Evolutionary conservation across 306 rosid species (phyloP).

Genomic region (Ceratonia siliqua): DNA sequence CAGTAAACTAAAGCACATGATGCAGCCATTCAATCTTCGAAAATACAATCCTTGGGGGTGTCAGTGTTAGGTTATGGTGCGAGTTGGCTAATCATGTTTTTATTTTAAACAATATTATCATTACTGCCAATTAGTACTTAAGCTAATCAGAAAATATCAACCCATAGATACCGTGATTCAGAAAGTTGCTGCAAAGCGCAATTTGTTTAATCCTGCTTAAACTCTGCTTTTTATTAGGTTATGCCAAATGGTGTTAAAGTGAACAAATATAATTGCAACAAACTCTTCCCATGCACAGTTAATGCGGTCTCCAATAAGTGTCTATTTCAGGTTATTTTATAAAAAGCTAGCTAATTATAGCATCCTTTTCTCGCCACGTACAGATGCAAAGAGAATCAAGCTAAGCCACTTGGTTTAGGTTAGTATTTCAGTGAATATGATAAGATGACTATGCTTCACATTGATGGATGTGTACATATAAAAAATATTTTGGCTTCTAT

Average conservation of each 20-base stretch:
- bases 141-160: constrained; percentile 20
- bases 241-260: constrained; percentile 8
- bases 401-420: constrained; percentile 10
- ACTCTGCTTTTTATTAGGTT: background rate
- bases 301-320: constrained; percentile 13
- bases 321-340: background rate
- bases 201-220: constrained; percentile 30
- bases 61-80: constrained; percentile 7
- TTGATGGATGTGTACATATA: background rate
- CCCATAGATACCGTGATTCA: constrained; percentile 31
- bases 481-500: background rate
- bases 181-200: constrained; percentile 30
- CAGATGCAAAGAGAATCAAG: background rate
- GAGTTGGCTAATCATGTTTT: constrained; percentile 5
- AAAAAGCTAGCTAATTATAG: background rate
- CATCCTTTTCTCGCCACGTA: constrained; percentile 19
- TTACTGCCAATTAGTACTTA: constrained; percentile 22
- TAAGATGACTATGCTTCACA: background rate
- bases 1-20: no score
- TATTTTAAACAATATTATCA: constrained; percentile 23
- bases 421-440: background rate
- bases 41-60: background rate
- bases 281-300: background rate
- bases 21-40: no score
- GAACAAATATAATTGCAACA: background rate